A percentile compares a stretch with the other conserved stretches of the same genome.
phyloP scores from a whole-genome alignment of 2,329 filamentous ascomycete species.

The Lasiodiplodia sp. region DNA sequence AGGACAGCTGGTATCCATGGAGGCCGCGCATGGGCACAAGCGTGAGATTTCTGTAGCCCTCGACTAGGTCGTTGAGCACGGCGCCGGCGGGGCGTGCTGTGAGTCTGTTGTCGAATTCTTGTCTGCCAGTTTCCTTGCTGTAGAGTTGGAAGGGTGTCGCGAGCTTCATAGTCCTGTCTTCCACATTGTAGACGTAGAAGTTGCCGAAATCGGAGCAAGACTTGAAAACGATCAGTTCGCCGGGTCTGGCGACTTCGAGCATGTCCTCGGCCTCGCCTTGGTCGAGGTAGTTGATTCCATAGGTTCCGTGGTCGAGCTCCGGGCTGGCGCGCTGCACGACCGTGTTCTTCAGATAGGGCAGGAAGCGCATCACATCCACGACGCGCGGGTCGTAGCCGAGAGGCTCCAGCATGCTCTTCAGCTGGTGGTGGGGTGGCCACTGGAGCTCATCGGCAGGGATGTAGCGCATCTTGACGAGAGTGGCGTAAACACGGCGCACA shows the following conservation, averaged over 20 bases:
- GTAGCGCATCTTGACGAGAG: constrained; percentile 33
- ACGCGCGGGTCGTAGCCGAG: constrained; percentile 21
- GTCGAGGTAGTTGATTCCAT: constrained; percentile 29
- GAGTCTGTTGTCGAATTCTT: constrained; percentile 11
- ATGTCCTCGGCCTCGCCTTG: constrained; percentile 28
- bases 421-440: constrained; percentile 29
- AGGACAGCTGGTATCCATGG: constrained; percentile 22
- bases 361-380: constrained; percentile 22
- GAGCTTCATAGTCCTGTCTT: constrained; percentile 19
- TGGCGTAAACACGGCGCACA: constrained; percentile 31
- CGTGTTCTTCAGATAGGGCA: constrained; percentile 60
- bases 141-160: constrained; percentile 26
- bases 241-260: constrained; percentile 13
- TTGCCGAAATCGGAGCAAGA: constrained; percentile 28
- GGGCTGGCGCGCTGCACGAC: constrained; percentile 96
- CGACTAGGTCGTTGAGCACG: constrained; percentile 18
- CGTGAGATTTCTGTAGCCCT: constrained; percentile 17
- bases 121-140: constrained; percentile 18
- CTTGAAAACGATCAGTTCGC: constrained; percentile 25
- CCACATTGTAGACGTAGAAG: constrained; percentile 27
- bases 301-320: constrained; percentile 74
- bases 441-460: constrained; percentile 29
- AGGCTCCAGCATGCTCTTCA: constrained; percentile 9
- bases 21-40: constrained; percentile 25
- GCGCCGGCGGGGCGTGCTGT: constrained; percentile 6